A percentile compares a stretch with the other conserved stretches of the same genome.
These are phyloP conservation scores for Fusarium chaquense DNA, from an alignment of 2,329 filamentous ascomycete genomes.

Conservation along the genomic window DNA sequence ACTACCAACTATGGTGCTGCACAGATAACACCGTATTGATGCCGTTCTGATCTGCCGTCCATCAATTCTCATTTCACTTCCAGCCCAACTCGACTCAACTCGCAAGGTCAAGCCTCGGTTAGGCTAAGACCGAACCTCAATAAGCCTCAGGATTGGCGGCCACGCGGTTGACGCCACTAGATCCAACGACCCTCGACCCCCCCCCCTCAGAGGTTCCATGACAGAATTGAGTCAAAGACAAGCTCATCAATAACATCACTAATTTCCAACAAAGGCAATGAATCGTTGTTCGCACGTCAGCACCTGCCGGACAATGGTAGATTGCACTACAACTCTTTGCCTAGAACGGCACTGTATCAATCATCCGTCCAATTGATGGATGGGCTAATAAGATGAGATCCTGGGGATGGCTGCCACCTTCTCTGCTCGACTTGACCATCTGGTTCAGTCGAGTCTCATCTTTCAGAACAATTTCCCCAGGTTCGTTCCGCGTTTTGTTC, in stretches of 20 bases:
- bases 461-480: constrained; percentile 18
- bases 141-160: constrained; percentile 33
- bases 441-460: background rate
- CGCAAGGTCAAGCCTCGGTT: constrained; percentile 28
- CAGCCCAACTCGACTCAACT: background rate
- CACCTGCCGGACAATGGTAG: constrained; percentile 3
- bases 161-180: constrained; percentile 35
- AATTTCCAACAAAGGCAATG: constrained; percentile 20
- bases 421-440: background rate
- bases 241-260: constrained; percentile 27
- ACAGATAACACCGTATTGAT: background rate
- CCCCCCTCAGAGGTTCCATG: constrained; percentile 1
- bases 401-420: constrained; percentile 38
- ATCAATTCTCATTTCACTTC: constrained; percentile 9
- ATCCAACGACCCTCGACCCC: constrained; percentile 24
- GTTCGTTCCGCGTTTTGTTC: constrained; percentile 1
- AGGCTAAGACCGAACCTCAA: constrained; percentile 11
- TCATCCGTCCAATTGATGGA: constrained; percentile 25
- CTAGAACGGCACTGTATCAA: constrained; percentile 21
- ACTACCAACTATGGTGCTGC: background rate
- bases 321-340: constrained; percentile 33
- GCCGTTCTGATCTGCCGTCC: constrained; percentile 22
- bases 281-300: constrained; percentile 15
- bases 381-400: constrained; percentile 28
- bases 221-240: constrained; percentile 13